Evolutionary conservation across 1,284 basidiomycete species (phyloP), one percentile per base, ranked within the genome.

Genomic region (Testicularia cyperi): DNA sequence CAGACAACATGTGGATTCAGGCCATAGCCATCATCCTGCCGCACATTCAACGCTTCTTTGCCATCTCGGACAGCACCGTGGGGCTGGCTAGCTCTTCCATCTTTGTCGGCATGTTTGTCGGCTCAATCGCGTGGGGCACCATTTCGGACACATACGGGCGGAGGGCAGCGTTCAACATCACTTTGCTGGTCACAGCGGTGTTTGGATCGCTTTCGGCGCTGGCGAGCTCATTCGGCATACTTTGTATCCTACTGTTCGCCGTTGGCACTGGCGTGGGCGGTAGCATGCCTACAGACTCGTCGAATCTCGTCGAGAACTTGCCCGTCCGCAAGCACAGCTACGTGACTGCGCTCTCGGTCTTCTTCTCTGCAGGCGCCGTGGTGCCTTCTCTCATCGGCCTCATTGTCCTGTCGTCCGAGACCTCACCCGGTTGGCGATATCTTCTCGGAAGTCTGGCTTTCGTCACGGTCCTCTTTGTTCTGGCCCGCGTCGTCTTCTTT

Each of bases 101-200:
- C 82, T 90, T 91, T 76, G 85, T 83, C 6, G 89, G 94, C 29
- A 97, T 97, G 94, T 95, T 95, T 90, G 77, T 96, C 45, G 92
- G 92, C 4, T 90, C 91, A 0, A 79, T 94, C 9, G 65, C 51
- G 0, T 77, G 74, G 75, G 76, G 75, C 4, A 56, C 54, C 27
- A 67, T 72, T 24, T 77, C 78, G n/a, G 78, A 79, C 45, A 54
- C 71, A 6, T 70, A 71, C 36, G 94, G 94, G 2, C 85, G 94
- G 21, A 86, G 85, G 40, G 80, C 86, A 2, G 91, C 92, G 0
- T 98, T 97, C 80, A 94, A 96, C 68, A 83, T 86, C 4, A 98
- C 94, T 0, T 82, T 98, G 2, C 86, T 88, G 71, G 84, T 97
- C 71, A 92, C 92, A 0, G 82, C 90, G 6, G 38, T 95, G 4